Base-by-base conservation (phyloP, 805 yeast genomes). In the Schwanniomyces yamadae region DNA sequence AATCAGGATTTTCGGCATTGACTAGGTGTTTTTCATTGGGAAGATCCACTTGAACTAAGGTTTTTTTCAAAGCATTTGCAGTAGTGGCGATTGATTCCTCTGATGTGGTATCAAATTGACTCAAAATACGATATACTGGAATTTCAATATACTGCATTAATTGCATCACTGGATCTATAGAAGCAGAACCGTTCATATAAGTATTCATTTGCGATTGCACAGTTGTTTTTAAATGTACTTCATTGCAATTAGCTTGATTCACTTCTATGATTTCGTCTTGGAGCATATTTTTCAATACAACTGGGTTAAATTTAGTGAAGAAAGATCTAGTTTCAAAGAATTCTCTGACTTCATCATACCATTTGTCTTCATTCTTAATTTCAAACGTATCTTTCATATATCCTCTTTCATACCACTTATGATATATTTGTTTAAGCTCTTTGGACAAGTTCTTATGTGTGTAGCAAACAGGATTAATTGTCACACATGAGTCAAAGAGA, bases 1-100 rank as follows among this genome's bases (percentile, higher is more conserved):
- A 22, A 13, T 48, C 47, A 11, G 55, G 55, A 3, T 36, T 27
- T 19, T 46, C 46, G 9, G 45, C 52, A 35, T 48, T 44, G 21
- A 46, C 28, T 13, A 37, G 32, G 31, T 50, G 55, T 16, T 33
- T 31, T n/a, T 40, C 28, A 11, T 36, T 33, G 9, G 41, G 36
- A 4, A 45, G 28, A 14, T 40, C 40, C 4, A 40, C 33, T 4
- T 34, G 30, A 6, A 26, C 21, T 10, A 44, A 12, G 4, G 37
- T 45, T 9, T 31, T 15, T 29, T 37, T 23, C 14, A 42, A 17
- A 4, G 11, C 10, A 1, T 33, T 28, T 22, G 36, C 28, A 5
- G 23, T 18, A 20, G 20, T 7, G 2, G 27, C 31, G 11, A 19
- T 23, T 4, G 33, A 28, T 7, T 12, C 25, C 2, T 23, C 33